Evolutionary conservation across 2,329 filamentous ascomycete genomes (phyloP).

Genomic region (Fusarium circinatum): DNA sequence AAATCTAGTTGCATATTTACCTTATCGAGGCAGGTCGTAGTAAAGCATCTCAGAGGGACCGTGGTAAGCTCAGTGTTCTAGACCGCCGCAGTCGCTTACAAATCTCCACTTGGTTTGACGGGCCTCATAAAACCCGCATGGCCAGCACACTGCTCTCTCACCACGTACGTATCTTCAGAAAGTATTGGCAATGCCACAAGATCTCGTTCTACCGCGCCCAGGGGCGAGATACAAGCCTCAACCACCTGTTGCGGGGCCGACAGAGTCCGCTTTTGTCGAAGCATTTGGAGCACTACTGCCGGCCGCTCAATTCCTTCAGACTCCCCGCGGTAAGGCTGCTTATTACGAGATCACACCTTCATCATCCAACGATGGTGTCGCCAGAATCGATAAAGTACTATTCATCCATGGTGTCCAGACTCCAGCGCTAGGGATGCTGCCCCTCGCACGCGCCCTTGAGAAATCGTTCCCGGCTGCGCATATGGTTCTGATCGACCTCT

Average conservation of each 20-base stretch:
- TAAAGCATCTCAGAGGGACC: background rate
- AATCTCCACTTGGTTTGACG: background rate
- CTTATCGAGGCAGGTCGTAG: background rate
- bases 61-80: background rate
- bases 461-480: constrained; percentile 49
- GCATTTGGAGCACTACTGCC: constrained; percentile 54
- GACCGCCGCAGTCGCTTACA: background rate
- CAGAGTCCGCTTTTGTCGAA: constrained; percentile 49
- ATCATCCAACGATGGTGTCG: fast-evolving
- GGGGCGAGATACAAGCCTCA: background rate
- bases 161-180: background rate
- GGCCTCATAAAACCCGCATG: background rate
- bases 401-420: constrained; percentile 64
- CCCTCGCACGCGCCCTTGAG: constrained; percentile 52
- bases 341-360: constrained; percentile 51
- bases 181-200: background rate
- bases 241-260: constrained; percentile 47
- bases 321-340: constrained; percentile 49
- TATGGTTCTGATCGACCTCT: constrained; percentile 59
- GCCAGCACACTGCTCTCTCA: background rate
- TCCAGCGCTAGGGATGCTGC: constrained; percentile 58
- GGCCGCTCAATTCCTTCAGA: constrained; percentile 48
- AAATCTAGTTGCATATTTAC: fast-evolving
- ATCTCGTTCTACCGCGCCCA: constrained; percentile 15
- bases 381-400: constrained; percentile 47